phyloP scores from a whole-genome alignment of 2,329 filamentous ascomycete genomes.

The Cladosporium sp. region DNA sequence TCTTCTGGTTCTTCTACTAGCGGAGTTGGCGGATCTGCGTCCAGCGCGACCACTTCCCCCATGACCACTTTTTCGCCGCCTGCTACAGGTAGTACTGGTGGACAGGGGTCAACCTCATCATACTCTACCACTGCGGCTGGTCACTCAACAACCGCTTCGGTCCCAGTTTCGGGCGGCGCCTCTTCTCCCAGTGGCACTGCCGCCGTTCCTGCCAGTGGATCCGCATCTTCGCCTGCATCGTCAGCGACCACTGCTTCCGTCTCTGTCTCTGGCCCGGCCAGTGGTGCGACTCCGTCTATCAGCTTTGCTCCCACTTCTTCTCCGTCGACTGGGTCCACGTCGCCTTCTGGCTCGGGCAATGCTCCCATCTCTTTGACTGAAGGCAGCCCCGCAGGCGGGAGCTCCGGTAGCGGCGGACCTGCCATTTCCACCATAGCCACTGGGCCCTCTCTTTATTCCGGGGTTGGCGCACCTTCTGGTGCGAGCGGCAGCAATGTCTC shows the following conservation, averaged over 20 bases:
- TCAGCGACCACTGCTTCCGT: no score
- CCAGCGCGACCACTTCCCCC: background rate
- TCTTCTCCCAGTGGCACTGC: background rate
- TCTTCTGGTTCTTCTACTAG: background rate
- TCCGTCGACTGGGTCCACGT: background rate
- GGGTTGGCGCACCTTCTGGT: background rate
- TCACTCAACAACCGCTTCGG: no score
- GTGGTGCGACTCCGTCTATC: background rate
- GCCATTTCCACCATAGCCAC: background rate
- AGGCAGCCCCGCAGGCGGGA: background rate
- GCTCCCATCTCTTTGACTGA: background rate
- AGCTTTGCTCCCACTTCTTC: background rate
- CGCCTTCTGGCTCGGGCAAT: background rate
- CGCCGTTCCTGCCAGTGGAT: background rate
- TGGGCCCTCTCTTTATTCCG: background rate
- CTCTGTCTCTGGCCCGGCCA: no score
- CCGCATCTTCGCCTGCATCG: background rate
- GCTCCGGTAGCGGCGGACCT: background rate
- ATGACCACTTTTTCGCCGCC: no score
- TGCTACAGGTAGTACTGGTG: no score
- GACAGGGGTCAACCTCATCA: no score
- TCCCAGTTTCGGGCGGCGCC: no score
- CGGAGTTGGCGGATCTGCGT: background rate
- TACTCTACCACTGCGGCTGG: no score
- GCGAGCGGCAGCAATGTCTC: background rate